phyloP scores from a whole-genome alignment of 2,329 filamentous ascomycete genomes.

The Penicillium digitatum region DNA sequence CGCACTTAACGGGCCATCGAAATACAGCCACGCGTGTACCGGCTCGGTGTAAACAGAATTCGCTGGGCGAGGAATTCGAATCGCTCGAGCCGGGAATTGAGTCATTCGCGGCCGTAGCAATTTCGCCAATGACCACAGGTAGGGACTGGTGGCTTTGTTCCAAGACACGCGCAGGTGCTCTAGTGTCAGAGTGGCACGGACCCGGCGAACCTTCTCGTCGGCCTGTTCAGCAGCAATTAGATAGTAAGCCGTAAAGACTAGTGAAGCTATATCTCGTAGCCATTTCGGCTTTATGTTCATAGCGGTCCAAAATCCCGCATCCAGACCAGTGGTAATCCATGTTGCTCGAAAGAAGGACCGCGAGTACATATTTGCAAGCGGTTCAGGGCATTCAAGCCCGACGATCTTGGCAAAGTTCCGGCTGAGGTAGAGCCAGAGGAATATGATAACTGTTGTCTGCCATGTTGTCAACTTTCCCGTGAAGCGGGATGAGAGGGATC shows the following conservation, averaged over 20 bases:
- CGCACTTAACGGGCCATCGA: slow-evolving; percentile 77
- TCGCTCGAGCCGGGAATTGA: slow-evolving; percentile 72
- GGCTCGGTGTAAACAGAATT: slow-evolving; percentile 80
- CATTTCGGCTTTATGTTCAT: slow-evolving; percentile 84
- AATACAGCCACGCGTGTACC: slow-evolving; percentile 86
- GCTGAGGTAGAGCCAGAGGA: slow-evolving; percentile 85
- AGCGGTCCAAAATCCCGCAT: slow-evolving; percentile 97
- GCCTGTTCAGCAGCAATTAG: slow-evolving; percentile 88
- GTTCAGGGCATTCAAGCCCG: slow-evolving; percentile 86
- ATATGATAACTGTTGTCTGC: slow-evolving; percentile 82
- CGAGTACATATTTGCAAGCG: slow-evolving; percentile 89
- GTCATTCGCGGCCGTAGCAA: slow-evolving; percentile 75
- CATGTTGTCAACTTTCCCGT: slow-evolving; percentile 73
- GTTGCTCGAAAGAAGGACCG: slow-evolving; percentile 91
- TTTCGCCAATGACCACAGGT: slow-evolving; percentile 67
- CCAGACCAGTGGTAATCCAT: slow-evolving; percentile 90
- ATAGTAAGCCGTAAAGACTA: slow-evolving; percentile 86
- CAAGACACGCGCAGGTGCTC: slow-evolving; percentile 89
- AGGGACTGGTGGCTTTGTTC: slow-evolving; percentile 91
- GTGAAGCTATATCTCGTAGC: slow-evolving; percentile 74
- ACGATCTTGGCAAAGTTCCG: slow-evolving; percentile 93
- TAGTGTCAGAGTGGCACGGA: slow-evolving; percentile 78
- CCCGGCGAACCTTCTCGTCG: slow-evolving; percentile 92
- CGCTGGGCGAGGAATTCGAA: slow-evolving; percentile 76
- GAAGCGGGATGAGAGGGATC: slow-evolving; percentile 66